Percentiles rank a stretch among this genome's conserved stretches.
phyloP scores from a whole-genome alignment of 1,139 yeast species.

The Candida smagusa region DNA sequence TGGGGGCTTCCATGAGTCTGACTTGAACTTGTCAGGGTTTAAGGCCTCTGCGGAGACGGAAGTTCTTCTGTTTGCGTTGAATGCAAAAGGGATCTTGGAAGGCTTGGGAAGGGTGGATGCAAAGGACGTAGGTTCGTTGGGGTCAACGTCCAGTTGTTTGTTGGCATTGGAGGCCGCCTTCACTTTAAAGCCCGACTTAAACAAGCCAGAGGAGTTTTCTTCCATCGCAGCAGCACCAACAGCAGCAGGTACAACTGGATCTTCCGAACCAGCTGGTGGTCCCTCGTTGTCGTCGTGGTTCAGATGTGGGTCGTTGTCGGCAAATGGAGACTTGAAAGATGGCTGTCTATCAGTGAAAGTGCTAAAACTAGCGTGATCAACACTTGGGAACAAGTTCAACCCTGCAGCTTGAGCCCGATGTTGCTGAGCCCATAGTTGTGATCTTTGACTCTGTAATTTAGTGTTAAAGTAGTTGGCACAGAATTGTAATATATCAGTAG shows the following conservation, averaged over 20 bases:
- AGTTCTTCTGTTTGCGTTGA: constrained; percentile 81
- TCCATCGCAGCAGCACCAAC: constrained; percentile 3
- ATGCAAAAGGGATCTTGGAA: constrained; percentile 47
- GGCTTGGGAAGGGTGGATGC: constrained; percentile 13
- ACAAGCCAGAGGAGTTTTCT: constrained; percentile 26
- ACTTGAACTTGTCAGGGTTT: constrained; percentile 52
- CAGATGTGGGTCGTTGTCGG: constrained; percentile 61
- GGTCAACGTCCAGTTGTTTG: constrained; percentile 25
- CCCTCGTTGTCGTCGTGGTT: constrained; percentile 25
- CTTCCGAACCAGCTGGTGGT: constrained; percentile 7
- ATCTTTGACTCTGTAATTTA: constrained; percentile 60
- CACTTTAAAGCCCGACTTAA: constrained; percentile 46
- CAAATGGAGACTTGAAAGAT: constrained; percentile 63
- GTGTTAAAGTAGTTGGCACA: constrained; percentile 69
- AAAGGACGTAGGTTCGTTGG: constrained; percentile 20
- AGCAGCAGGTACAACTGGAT: constrained; percentile 4
- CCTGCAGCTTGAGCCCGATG: constrained; percentile 52
- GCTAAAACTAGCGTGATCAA: constrained; percentile 21
- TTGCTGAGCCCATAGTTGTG: constrained; percentile 51
- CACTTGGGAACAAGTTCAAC: constrained; percentile 46
- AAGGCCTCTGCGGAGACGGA: constrained; percentile 82
- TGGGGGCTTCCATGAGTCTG: constrained; percentile 75
- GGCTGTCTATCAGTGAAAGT: constrained; percentile 37
- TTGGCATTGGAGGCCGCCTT: constrained; percentile 24
- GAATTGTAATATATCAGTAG: constrained; percentile 68